These are phyloP conservation scores for Euphorbia celastroides DNA, from an alignment of 441 rosid genomes.

Conservation along the genomic window DNA sequence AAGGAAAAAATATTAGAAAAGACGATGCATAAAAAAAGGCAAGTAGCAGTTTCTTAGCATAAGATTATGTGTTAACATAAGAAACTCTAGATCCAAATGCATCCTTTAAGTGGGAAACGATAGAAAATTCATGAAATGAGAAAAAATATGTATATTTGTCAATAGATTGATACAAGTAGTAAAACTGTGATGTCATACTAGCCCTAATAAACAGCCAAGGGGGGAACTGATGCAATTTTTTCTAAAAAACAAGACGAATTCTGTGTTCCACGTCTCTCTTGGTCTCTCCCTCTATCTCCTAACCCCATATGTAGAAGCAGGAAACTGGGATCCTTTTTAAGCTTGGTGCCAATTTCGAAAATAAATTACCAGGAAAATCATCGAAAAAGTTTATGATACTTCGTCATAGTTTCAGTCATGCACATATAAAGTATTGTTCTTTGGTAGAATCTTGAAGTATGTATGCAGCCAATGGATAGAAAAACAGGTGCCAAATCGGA, in stretches of 20 bases:
- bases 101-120: background rate
- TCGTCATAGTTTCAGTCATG: background rate
- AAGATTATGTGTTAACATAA: background rate
- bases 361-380: background rate
- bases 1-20: background rate
- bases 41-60: background rate
- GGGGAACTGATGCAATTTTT: background rate
- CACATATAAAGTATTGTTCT: background rate
- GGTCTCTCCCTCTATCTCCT: background rate
- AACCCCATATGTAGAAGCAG: background rate
- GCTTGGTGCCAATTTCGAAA: background rate
- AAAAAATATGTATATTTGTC: background rate
- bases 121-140: background rate
- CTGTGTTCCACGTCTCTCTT: background rate
- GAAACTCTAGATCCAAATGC: background rate
- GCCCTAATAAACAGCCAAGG: background rate
- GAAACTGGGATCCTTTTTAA: background rate
- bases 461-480: background rate
- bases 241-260: background rate
- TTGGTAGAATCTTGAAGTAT: background rate
- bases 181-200: background rate
- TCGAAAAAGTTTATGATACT: background rate
- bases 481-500: background rate
- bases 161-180: background rate
- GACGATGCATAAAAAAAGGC: background rate